phyloP scores from a whole-genome alignment of 352 stramenopile genomes.

The Phytophthora pistaciae region DNA sequence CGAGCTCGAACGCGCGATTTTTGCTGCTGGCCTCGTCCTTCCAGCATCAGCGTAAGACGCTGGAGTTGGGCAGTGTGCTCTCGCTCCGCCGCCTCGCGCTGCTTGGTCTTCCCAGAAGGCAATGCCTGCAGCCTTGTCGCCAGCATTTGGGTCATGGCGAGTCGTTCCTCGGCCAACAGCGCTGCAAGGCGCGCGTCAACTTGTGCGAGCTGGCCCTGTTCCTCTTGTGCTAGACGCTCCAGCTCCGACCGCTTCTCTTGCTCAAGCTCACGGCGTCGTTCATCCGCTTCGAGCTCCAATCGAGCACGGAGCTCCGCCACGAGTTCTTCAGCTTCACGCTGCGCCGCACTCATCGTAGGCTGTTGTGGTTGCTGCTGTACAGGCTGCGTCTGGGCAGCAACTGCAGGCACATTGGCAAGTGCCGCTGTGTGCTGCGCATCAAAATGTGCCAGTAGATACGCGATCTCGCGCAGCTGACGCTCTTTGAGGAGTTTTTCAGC shows the following conservation, averaged over 20 bases:
- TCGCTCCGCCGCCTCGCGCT: conserved; percentile 17
- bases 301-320: conserved; percentile 55
- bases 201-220: conserved; percentile 32
- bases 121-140: conserved; percentile 23
- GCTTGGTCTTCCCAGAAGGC: conserved; percentile 9
- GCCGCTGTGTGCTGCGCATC: conserved; percentile 31
- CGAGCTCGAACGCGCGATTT: conserved; percentile 30
- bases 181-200: conserved; percentile 35
- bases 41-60: conserved; percentile 61
- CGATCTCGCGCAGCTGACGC: conserved; percentile 54
- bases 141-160: conserved; percentile 47
- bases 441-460: conserved; percentile 57
- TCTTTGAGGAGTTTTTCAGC: conserved; percentile 49
- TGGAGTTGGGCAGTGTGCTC: conserved; percentile 56
- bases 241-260: conserved; percentile 48
- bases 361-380: conserved; percentile 19
- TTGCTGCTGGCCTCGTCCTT: conserved; percentile 38
- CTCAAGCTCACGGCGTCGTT: conserved; percentile 51
- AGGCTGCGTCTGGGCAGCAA: background rate
- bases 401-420: conserved; percentile 10
- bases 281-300: conserved; percentile 60
- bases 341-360: conserved; percentile 7
- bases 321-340: conserved; percentile 41
- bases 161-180: conserved; percentile 44
- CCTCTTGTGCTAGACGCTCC: conserved; percentile 33